These are phyloP conservation scores for Phytophthora sp. DNA, from an alignment of 352 stramenopile species.

Conservation along the genomic window DNA sequence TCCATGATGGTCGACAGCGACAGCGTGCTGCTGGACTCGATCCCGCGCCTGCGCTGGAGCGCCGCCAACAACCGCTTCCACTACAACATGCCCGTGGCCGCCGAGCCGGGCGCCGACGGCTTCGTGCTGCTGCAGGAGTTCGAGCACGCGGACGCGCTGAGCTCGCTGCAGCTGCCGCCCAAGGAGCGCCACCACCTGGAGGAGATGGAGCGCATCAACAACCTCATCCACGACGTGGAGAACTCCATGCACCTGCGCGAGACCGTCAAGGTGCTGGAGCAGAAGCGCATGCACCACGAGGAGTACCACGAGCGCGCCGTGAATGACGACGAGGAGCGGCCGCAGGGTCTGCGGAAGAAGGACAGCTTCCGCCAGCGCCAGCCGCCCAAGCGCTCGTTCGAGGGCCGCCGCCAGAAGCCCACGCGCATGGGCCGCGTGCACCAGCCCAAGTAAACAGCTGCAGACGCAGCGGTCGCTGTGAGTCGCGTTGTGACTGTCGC, in stretches of 20 bases:
- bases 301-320: conserved; percentile 64
- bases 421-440: conserved; percentile 68
- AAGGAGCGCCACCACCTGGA: conserved; percentile 66
- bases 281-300: conserved; percentile 63
- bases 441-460: conserved; percentile 59
- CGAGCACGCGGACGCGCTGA: conserved; percentile 57
- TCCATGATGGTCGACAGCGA: conserved; percentile 49
- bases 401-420: conserved; percentile 55
- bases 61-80: conserved; percentile 79
- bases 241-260: conserved; percentile 67
- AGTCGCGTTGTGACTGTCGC: no score
- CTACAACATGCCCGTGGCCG: conserved; percentile 68
- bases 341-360: conserved; percentile 53
- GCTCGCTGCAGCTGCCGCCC: conserved; percentile 42
- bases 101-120: conserved; percentile 60
- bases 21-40: conserved; percentile 50
- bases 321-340: conserved; percentile 61
- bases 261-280: conserved; percentile 64
- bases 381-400: conserved; percentile 45
- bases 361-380: conserved; percentile 47
- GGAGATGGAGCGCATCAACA: conserved; percentile 80
- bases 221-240: conserved; percentile 76
- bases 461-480: no score
- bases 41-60: conserved; percentile 77
- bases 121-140: conserved; percentile 81